These are phyloP conservation scores for Leonotis leonurus DNA, from an alignment of 257 asterid species.

Conservation along the genomic window DNA sequence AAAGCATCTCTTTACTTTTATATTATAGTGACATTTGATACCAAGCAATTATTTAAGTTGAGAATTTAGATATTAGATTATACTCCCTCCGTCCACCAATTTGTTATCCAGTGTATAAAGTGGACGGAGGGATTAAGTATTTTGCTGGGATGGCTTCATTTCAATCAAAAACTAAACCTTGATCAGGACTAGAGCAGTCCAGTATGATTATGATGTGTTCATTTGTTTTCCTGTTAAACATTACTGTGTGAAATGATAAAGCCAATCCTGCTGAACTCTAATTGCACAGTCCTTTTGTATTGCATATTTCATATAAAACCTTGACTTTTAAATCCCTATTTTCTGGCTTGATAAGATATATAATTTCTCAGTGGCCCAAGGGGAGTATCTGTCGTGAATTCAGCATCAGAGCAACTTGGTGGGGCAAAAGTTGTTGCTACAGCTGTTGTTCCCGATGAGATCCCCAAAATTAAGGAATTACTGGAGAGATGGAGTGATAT, in stretches of 20 bases:
- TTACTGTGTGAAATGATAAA: too few species aligned
- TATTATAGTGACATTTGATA: neutral
- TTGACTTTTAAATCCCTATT: too few species aligned
- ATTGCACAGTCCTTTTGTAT: too few species aligned
- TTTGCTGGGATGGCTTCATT: neutral
- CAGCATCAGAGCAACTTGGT: slow-evolving; percentile 75
- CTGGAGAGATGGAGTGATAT: slow-evolving; percentile 81
- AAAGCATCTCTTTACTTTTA: too few species aligned
- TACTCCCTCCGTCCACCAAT: too few species aligned
- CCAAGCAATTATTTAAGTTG: neutral
- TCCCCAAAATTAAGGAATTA: slow-evolving; percentile 55
- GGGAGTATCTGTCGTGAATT: slow-evolving; percentile 78
- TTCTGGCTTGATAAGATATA: slow-evolving; percentile 11
- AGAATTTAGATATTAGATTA: neutral
- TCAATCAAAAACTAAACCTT: neutral
- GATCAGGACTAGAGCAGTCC: neutral
- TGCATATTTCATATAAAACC: too few species aligned
- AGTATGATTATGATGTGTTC: neutral
- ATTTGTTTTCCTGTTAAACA: too few species aligned
- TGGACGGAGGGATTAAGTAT: too few species aligned
- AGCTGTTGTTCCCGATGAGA: slow-evolving; percentile 80
- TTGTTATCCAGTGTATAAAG: too few species aligned
- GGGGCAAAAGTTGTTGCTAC: slow-evolving; percentile 72
- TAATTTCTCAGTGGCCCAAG: slow-evolving; percentile 76
- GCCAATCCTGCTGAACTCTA: too few species aligned